Percentiles rank a stretch among this genome's conserved stretches.
phyloP scores from a whole-genome alignment of 192 early-diverging fungal species.

The Coemansia sp. region DNA sequence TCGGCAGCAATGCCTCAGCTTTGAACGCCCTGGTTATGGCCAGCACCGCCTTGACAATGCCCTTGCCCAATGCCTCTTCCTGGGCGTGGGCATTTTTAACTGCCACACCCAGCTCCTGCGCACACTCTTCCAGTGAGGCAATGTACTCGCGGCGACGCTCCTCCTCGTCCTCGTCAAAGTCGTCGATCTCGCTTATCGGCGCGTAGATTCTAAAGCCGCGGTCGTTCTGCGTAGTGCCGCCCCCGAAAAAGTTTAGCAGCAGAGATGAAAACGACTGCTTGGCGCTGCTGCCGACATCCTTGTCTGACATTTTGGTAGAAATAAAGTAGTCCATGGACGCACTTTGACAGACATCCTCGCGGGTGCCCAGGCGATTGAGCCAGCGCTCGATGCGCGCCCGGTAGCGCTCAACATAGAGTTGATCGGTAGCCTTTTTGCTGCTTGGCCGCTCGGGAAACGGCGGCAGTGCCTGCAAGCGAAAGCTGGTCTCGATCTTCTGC shows the following conservation, averaged over 20 bases:
- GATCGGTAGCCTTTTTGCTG: conserved; percentile 1
- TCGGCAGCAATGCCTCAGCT: not conserved
- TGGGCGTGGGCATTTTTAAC: conserved; percentile 31
- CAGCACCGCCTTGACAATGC: conserved; percentile 24
- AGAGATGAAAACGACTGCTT: conserved; percentile 39
- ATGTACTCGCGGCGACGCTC: conserved; percentile 46
- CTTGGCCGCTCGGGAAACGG: conserved; percentile 29
- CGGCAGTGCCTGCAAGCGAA: conserved; percentile 42
- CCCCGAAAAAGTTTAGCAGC: conserved; percentile 36
- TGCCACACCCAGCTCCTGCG: conserved; percentile 18
- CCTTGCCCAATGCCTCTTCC: conserved; percentile 32
- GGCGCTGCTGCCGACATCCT: conserved; percentile 12
- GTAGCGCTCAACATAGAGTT: conserved; percentile 32
- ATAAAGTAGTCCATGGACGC: conserved; percentile 39
- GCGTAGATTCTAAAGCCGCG: conserved; percentile 32
- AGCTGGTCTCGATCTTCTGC: conserved; percentile 25
- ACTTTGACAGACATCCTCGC: conserved; percentile 36
- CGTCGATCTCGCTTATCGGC: conserved; percentile 41
- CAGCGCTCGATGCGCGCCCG: conserved; percentile 45
- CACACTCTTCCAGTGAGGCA: conserved; percentile 21
- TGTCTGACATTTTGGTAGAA: conserved; percentile 25
- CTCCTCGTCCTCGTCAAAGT: conserved; percentile 48
- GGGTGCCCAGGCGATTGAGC: conserved; percentile 42
- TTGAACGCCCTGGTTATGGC: conserved; percentile 32
- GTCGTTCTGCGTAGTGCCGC: conserved; percentile 2